Conservation (phyloP, 768 basidiomycete species). For the Mycena amicta region DNA sequence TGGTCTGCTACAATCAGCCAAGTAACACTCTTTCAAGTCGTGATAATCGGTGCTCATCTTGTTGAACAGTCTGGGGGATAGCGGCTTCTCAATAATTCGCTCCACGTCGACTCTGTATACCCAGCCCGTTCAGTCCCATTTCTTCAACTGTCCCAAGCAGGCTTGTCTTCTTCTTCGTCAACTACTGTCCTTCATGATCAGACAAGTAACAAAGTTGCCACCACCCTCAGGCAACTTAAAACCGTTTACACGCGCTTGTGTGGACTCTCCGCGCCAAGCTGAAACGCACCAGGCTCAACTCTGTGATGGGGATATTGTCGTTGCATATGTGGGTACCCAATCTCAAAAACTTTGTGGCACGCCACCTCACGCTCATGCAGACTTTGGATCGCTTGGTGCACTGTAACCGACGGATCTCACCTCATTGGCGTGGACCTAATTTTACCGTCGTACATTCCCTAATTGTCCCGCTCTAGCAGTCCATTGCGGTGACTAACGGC, state of each 20-base stretch:
- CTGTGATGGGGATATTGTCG: conserved; percentile 17
- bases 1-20: conserved; percentile 54
- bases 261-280: conserved; percentile 23
- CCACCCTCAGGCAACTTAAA: conserved; percentile 21
- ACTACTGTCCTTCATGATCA: conserved; percentile 11
- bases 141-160: conserved; percentile 23
- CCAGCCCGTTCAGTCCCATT: conserved; percentile 21
- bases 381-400: too few species aligned
- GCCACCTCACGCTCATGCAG: too few species aligned
- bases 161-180: conserved; percentile 1
- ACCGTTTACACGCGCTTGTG: conserved; percentile 20
- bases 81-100: conserved; percentile 53
- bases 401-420: too few species aligned
- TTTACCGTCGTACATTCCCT: not conserved
- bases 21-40: conserved; percentile 37
- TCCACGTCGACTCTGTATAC: conserved; percentile 45
- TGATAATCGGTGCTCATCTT: not conserved
- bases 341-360: not conserved
- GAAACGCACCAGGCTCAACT: conserved; percentile 16
- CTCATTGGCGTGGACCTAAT: conserved; percentile 42
- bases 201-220: conserved; percentile 27
- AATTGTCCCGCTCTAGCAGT: conserved; percentile 34
- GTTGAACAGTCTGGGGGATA: conserved; percentile 50
- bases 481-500: too few species aligned
- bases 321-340: conserved; percentile 15